Percentiles rank a stretch among this genome's conserved stretches.
phyloP scores from a whole-genome alignment of 352 stramenopile species.

The Pythium dissotocum region DNA sequence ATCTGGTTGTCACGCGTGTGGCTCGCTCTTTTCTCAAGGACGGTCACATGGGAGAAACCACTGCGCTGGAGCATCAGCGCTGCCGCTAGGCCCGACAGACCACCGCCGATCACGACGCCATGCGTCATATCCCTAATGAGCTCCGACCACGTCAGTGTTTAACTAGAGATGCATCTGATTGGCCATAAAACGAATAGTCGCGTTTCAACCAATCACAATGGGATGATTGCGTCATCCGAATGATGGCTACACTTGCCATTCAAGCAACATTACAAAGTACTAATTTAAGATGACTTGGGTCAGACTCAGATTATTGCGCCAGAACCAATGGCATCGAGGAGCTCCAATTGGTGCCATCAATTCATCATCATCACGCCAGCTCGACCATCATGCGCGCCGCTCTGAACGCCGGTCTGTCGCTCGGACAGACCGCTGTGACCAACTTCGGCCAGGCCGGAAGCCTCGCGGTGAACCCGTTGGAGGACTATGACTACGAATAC shows the following conservation, averaged over 20 bases:
- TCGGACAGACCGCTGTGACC: conserved; percentile 67
- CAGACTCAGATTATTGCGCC: conserved; percentile 19
- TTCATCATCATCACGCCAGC: not conserved
- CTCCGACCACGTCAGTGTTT: not conserved
- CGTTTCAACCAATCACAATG: conserved; percentile 15
- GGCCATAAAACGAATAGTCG: not conserved
- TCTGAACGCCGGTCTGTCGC: conserved; percentile 46
- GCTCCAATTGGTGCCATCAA: not conserved
- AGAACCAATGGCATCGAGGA: conserved; percentile 25
- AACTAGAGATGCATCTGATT: not conserved
- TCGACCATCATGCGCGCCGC: conserved; percentile 48
- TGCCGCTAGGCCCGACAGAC: conserved; percentile 28
- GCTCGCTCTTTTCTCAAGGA: conserved; percentile 28
- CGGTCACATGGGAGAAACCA: conserved; percentile 18
- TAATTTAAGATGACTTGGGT: conserved; percentile 8
- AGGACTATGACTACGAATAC: conserved; percentile 88
- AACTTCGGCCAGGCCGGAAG: conserved; percentile 49
- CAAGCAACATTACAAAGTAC: conserved; percentile 9
- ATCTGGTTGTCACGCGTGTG: conserved; percentile 31
- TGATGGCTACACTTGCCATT: not conserved
- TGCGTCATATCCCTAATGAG: conserved; percentile 18
- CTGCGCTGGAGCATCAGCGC: conserved; percentile 28
- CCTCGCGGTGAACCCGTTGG: conserved; percentile 42
- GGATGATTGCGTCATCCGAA: conserved; percentile 15
- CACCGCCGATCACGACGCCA: conserved; percentile 31